Percentiles rank a stretch among this genome's conserved stretches.
These are phyloP conservation scores for Mucor piriformis DNA, from an alignment of 371 early-diverging fungal species.

Conservation along the genomic window DNA sequence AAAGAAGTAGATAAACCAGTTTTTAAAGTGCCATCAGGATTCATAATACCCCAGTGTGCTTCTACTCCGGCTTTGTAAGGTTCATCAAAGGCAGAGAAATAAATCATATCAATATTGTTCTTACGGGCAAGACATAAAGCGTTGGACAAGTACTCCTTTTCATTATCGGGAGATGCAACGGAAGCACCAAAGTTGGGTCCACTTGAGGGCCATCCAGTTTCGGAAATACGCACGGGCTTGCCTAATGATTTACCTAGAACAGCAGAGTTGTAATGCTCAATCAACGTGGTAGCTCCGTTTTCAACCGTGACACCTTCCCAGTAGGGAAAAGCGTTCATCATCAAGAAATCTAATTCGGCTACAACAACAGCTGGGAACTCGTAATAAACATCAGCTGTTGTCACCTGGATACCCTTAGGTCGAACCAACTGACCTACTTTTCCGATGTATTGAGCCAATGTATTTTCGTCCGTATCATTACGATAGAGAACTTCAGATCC, in stretches of 20 bases:
- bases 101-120: constrained; percentile 53
- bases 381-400: constrained; percentile 64
- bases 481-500: constrained; percentile 70
- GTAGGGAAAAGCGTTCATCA: constrained; percentile 71
- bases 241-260: constrained; percentile 38
- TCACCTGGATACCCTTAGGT: constrained; percentile 44
- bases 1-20: neutral
- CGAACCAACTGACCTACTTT: constrained; percentile 36
- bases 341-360: constrained; percentile 59
- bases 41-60: constrained; percentile 59
- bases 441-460: constrained; percentile 39
- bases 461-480: constrained; percentile 44
- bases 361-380: constrained; percentile 49
- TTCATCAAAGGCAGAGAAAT: constrained; percentile 67
- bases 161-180: constrained; percentile 54
- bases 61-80: constrained; percentile 63
- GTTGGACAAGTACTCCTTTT: constrained; percentile 43
- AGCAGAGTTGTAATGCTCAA: constrained; percentile 52
- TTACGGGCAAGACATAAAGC: constrained; percentile 53
- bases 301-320: constrained; percentile 66
- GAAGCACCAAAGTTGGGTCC: constrained; percentile 56
- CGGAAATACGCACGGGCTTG: constrained; percentile 63
- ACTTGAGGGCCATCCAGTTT: constrained; percentile 70
- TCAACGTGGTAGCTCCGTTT: constrained; percentile 46
- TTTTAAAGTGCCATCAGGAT: constrained; percentile 30